Base-by-base conservation (phyloP, 2,329 filamentous ascomycete species). In the Cadophora malorum region DNA sequence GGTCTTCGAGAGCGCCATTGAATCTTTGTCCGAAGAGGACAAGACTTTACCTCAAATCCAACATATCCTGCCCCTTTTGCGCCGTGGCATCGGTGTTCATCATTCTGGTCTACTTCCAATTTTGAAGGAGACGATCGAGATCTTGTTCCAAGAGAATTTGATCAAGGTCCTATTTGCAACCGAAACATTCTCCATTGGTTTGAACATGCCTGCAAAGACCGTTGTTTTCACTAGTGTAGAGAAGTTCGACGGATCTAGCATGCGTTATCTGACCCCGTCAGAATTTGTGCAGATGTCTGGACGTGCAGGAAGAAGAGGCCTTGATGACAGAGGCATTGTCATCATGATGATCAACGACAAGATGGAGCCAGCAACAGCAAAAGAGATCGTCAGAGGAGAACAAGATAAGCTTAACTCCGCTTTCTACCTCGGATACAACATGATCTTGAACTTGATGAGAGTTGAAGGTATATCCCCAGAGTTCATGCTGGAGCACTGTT, bases 221-320 rank as follows among this genome's bases (percentile, higher is more conserved):
- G 96, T 99, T 1, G 94, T 99, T n/a, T 99, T 99, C 79, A 97
- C 96, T 0, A 94, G 92, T 73, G 94, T 99, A 10, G 91, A 91
- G 64, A 99, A 99, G 78, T 99, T 94, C 78, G 96, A 99, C 77
- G 96, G 96, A 67, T 85, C 89, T 7, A 85, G 87, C 68, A 87
- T 88, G 74, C 88, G 95, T 71, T 96, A 94, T 80, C 86, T 98
- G 23, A 97, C 94, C 0, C 93, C 94, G 1, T 97, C 93, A 12
- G 96, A 99, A 76, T 99, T 98, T 80, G 93, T 99, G 63, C 96
- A 99, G 79, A 99, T 99, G 96, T 97, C 96, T 64, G 96, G 96
- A 70, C 92, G 96, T 80, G 96, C 96, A 68, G 96, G 96, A 78
- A 92, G 96, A 86, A 90, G 96, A 88, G 96, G 96, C 81, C 91